Evolutionary conservation across 2,329 filamentous ascomycete species (phyloP).

Genomic region (Fusarium chaquense): DNA sequence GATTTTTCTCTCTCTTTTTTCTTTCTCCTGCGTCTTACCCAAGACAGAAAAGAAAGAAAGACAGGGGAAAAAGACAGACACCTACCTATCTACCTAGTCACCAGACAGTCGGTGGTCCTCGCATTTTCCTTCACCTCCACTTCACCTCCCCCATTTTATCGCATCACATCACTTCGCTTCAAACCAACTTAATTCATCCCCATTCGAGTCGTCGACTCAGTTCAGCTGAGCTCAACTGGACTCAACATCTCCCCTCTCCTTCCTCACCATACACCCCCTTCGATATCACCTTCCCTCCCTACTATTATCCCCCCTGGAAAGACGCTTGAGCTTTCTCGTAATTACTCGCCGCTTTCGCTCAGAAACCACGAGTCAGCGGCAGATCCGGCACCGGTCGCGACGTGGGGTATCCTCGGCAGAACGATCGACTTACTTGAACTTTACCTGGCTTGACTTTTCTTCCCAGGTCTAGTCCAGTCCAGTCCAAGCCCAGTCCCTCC

Average conservation of each 20-base stretch:
- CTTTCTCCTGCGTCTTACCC: conserved; percentile 2
- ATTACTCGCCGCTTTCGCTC: conserved; percentile 49
- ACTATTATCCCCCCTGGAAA: conserved; percentile 11
- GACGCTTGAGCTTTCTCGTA: conserved; percentile 39
- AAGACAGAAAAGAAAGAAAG: conserved; percentile 25
- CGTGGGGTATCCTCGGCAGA: conserved; percentile 50
- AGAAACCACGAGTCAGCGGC: conserved; percentile 49
- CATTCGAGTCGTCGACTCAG: neutral
- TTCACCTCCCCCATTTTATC: neutral
- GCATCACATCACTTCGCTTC: neutral
- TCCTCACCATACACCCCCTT: conserved; percentile 32
- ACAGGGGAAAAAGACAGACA: neutral
- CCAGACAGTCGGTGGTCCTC: conserved; percentile 31
- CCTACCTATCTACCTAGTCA: conserved; percentile 16
- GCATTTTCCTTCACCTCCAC: conserved; percentile 40
- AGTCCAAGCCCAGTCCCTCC: conserved; percentile 22
- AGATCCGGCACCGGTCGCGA: conserved; percentile 49
- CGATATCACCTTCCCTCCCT: conserved; percentile 13
- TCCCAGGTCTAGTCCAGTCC: conserved; percentile 35
- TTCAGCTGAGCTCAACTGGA: neutral
- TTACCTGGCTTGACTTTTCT: conserved; percentile 39
- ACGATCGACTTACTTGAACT: conserved; percentile 41
- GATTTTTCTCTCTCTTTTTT: conserved; percentile 27
- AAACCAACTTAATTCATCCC: neutral
- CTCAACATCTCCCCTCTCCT: conserved; percentile 7